A percentile compares a stretch with the other conserved stretches of the same genome.
phyloP scores from a whole-genome alignment of 805 yeast species.

The Sugiyamaella smithiae region DNA sequence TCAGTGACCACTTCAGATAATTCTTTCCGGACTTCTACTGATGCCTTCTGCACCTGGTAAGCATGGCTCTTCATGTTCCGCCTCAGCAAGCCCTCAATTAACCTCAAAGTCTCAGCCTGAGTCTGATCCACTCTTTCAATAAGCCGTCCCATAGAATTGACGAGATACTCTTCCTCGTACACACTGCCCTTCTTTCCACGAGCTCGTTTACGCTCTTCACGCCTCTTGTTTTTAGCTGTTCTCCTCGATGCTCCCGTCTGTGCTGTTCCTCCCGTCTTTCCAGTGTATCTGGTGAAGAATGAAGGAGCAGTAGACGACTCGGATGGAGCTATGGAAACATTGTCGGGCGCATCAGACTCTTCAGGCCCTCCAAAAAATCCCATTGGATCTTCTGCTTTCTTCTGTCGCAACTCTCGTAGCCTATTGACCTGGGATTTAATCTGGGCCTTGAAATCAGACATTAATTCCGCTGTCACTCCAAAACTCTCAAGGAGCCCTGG shows the following conservation, averaged over 20 bases:
- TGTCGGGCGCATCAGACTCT: constrained; percentile 87
- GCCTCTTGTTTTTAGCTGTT: constrained; percentile 86
- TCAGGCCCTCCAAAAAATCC: constrained; percentile 73
- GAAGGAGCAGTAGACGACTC: constrained; percentile 92
- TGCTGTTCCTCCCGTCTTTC: constrained; percentile 93
- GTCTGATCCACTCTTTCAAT: constrained; percentile 77
- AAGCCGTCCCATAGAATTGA: constrained; percentile 83
- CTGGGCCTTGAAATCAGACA: constrained; percentile 93
- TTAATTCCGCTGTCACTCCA: constrained; percentile 77
- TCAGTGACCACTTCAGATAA: constrained; percentile 65
- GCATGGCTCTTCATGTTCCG: constrained; percentile 77
- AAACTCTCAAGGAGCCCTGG: constrained; percentile 82
- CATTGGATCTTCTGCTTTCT: constrained; percentile 81
- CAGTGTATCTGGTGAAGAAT: constrained; percentile 92
- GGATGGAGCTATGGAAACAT: constrained; percentile 91
- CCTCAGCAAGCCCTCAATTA: constrained; percentile 75
- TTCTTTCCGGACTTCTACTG: constrained; percentile 53
- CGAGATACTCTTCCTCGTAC: constrained; percentile 93
- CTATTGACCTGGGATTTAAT: constrained; percentile 77
- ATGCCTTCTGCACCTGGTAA: constrained; percentile 67
- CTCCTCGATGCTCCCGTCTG: constrained; percentile 93
- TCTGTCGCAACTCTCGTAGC: constrained; percentile 76
- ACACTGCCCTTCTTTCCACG: constrained; percentile 97
- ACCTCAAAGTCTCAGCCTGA: constrained; percentile 64
- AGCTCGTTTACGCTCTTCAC: constrained; percentile 94